phyloP scores from a whole-genome alignment of 2,329 filamentous ascomycete genomes.

The Fusarium sp. region DNA sequence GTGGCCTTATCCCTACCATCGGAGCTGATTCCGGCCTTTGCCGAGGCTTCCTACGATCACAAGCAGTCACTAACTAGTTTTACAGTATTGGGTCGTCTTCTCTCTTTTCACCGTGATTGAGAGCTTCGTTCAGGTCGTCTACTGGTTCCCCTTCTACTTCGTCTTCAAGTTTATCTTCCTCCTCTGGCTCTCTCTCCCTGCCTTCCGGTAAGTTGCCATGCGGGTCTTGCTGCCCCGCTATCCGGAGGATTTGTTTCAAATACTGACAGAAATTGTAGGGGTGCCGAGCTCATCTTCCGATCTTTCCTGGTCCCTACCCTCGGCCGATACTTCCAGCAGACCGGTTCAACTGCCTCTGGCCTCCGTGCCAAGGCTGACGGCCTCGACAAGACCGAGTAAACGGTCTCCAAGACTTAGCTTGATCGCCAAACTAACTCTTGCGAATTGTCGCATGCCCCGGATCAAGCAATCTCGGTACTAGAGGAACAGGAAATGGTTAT shows the following conservation, averaged over 20 bases:
- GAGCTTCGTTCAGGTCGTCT: slow-evolving; percentile 83
- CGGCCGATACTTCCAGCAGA: slow-evolving; percentile 83
- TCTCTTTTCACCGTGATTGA: slow-evolving; percentile 83
- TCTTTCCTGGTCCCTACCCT: slow-evolving; percentile 93
- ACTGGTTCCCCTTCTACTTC: slow-evolving; percentile 99
- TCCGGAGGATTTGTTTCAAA: slow-evolving; percentile 1
- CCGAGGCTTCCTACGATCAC: not conserved
- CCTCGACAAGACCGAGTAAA: slow-evolving; percentile 73
- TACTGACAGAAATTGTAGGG: slow-evolving; percentile 62
- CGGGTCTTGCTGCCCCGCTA: slow-evolving; percentile 9
- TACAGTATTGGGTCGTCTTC: slow-evolving; percentile 87
- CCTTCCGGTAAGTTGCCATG: slow-evolving; percentile 76
- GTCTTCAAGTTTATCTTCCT: slow-evolving; percentile 99
- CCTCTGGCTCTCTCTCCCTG: slow-evolving; percentile 96
- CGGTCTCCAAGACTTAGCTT: slow-evolving; percentile 24
- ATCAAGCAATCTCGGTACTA: slow-evolving; percentile 34
- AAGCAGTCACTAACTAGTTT: slow-evolving; percentile 45
- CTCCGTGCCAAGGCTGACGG: slow-evolving; percentile 88
- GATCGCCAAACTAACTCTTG: slow-evolving; percentile 40
- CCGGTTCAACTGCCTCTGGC: slow-evolving; percentile 80
- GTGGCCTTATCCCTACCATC: slow-evolving; percentile 42
- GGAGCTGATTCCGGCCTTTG: slow-evolving; percentile 1
- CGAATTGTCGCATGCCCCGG: slow-evolving; percentile 32
- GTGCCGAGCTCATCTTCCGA: slow-evolving; percentile 95
- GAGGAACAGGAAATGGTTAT: slow-evolving; percentile 23